Conservation (phyloP, 345 rosid genomes). For the Pugionium dolabratum region DNA sequence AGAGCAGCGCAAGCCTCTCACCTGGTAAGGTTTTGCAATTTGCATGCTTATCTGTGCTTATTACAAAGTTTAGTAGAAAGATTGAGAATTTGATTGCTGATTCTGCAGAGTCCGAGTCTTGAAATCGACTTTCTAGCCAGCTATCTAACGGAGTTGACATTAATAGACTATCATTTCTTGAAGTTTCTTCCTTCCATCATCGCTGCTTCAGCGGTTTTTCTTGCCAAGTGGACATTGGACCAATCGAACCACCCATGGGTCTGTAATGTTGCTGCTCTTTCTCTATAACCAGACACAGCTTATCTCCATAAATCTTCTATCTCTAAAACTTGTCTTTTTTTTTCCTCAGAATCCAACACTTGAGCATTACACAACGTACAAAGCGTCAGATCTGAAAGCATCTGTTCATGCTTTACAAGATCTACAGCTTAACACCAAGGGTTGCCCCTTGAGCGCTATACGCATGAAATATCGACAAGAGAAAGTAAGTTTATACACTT, state of each 20-base stretch:
- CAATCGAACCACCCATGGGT: slow-evolving; percentile 90
- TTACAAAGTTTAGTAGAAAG: slow-evolving; percentile 23
- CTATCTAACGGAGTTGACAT: slow-evolving; percentile 77
- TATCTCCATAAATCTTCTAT: slow-evolving; percentile 17
- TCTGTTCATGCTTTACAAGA: slow-evolving; percentile 63
- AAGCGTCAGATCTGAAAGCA: slow-evolving; percentile 62
- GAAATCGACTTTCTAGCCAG: slow-evolving; percentile 79
- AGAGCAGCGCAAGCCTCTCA: slow-evolving; percentile 85
- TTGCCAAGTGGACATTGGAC: slow-evolving; percentile 89
- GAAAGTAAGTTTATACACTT: slow-evolving; percentile 50
- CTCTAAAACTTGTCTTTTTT: background rate
- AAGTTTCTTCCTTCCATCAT: slow-evolving; percentile 73
- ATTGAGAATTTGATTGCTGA: slow-evolving; percentile 24
- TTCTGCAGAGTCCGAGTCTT: slow-evolving; percentile 66
- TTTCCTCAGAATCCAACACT: slow-evolving; percentile 70
- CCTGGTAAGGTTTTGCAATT: slow-evolving; percentile 48
- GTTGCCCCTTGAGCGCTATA: slow-evolving; percentile 65
- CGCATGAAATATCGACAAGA: slow-evolving; percentile 70
- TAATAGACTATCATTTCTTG: slow-evolving; percentile 63
- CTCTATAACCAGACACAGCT: slow-evolving; percentile 7
- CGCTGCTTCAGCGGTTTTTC: slow-evolving; percentile 94
- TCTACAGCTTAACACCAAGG: slow-evolving; percentile 63
- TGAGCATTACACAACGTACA: slow-evolving; percentile 75
- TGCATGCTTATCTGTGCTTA: slow-evolving; percentile 9
- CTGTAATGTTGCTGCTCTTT: slow-evolving; percentile 33